Percentiles rank a stretch among this genome's conserved stretches.
phyloP scores from a whole-genome alignment of 148 eudicot genomes.

The Dysphania ambrosioides region DNA sequence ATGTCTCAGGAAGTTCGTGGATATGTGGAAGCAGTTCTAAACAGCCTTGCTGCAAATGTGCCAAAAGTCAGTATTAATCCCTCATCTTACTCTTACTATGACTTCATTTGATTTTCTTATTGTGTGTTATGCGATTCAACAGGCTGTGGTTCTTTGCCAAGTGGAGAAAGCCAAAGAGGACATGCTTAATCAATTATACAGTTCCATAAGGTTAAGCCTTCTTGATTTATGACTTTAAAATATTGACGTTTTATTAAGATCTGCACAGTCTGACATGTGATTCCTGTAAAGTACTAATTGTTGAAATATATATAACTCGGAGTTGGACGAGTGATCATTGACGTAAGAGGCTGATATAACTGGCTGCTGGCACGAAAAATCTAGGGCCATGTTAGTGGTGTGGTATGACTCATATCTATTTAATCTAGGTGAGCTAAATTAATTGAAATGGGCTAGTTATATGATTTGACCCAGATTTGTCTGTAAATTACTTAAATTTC shows the following conservation, averaged over 20 bases:
- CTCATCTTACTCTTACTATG: not conserved
- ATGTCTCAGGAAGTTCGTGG: slow-evolving; percentile 99
- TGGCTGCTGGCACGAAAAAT: too few species aligned
- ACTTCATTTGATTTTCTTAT: not conserved
- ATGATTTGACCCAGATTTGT: too few species aligned
- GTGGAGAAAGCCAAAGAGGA: slow-evolving; percentile 99
- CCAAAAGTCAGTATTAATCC: slow-evolving; percentile 57
- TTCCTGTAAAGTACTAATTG: not conserved
- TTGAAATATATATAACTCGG: not conserved
- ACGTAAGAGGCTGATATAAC: too few species aligned
- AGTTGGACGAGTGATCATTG: too few species aligned
- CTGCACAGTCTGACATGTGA: not conserved
- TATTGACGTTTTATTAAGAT: too few species aligned
- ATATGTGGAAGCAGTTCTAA: slow-evolving; percentile 94
- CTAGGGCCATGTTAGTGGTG: too few species aligned
- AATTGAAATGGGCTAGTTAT: too few species aligned
- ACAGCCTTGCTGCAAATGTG: slow-evolving; percentile 95
- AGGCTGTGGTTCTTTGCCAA: slow-evolving; percentile 99
- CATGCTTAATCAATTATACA: slow-evolving; percentile 93
- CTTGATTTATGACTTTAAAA: too few species aligned
- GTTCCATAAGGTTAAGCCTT: slow-evolving; percentile 71
- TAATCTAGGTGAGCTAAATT: too few species aligned
- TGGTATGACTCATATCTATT: too few species aligned
- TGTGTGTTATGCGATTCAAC: slow-evolving; percentile 22
- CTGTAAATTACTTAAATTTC: too few species aligned